Evolutionary conservation across 2,329 filamentous ascomycete species (phyloP), one percentile per base, ranked within the genome.

Genomic region (Verticillium longisporum): DNA sequence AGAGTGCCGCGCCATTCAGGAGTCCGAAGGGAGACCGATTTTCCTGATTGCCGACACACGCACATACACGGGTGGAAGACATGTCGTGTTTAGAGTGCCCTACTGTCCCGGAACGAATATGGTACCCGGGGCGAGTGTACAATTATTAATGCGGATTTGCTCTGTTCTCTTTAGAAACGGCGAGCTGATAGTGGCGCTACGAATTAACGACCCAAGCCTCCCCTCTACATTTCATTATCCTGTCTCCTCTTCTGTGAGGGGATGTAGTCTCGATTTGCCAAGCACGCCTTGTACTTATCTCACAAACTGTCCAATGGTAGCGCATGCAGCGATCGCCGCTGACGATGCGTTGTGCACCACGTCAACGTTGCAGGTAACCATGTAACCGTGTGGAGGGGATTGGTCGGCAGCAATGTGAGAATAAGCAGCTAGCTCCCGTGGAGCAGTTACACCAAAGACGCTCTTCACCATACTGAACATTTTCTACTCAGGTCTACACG

Each of bases 21-120:
- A 89, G 88, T 75, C 85, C 81, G 63, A 96, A 92, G 73, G 95
- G 95, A 3, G 93, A 98, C 77, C 83, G 95, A 37, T 96, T 99
- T 70, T 84, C 90, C 50, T 85, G 73, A 74, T 59, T n/a, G 11
- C 7, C 7, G 45, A 21, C n/a, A 53, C 3, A 21, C n/a, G 21
- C 3, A 11, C 7, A 31, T 5, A 31, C 2, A 11, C 7, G 7
- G n/a, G 21, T 26, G 45, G 45, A 53, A 53, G 45, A 18, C 18
- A 53, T 3, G 9, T 26, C 18, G 3, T 53, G 45, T 18, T 26
- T 13, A 9, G 18, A 53, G n/a, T 10, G 45, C 11, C 45, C 9
- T 4, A 6, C 6, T n/a, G 13, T 11, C 38, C 15, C 15, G 45
- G 7, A 6, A 53, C 3, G 18, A 26, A 53, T 13, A 53, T n/a